Evolutionary conservation across 495 filamentous ascomycete genomes (phyloP).

Genomic region (Aspergillus diversus): DNA sequence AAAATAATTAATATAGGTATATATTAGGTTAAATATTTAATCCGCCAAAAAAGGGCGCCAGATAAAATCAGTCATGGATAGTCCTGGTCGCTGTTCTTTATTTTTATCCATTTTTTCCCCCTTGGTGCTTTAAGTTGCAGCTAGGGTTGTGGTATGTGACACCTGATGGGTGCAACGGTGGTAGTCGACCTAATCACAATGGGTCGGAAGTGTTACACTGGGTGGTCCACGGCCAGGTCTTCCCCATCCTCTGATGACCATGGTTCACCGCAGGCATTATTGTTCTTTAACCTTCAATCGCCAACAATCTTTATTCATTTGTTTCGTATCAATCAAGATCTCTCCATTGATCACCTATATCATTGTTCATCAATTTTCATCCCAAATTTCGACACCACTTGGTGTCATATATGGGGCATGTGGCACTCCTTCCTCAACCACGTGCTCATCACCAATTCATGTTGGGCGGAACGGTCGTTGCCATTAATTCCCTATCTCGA

Average conservation of each 20-base stretch:
- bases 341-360: background rate
- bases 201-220: constrained; percentile 41
- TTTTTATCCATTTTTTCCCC: constrained; percentile 1
- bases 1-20: too few species aligned
- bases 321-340: background rate
- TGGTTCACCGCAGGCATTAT: background rate
- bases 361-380: background rate
- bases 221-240: constrained; percentile 4
- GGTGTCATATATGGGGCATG: too few species aligned
- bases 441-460: background rate
- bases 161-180: constrained; percentile 50
- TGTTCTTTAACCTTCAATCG: background rate
- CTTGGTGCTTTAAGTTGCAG: constrained; percentile 5
- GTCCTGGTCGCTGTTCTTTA: background rate
- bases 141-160: constrained; percentile 34
- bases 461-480: background rate
- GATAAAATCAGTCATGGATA: background rate
- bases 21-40: background rate
- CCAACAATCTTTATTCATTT: background rate
- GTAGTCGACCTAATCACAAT: constrained; percentile 38
- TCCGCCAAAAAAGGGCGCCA: background rate
- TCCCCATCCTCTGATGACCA: background rate
- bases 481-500: background rate
- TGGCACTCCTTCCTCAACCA: too few species aligned
- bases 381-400: too few species aligned